Conservation (phyloP, 75 land plant species). For the Sequoiadendron giganteum region DNA sequence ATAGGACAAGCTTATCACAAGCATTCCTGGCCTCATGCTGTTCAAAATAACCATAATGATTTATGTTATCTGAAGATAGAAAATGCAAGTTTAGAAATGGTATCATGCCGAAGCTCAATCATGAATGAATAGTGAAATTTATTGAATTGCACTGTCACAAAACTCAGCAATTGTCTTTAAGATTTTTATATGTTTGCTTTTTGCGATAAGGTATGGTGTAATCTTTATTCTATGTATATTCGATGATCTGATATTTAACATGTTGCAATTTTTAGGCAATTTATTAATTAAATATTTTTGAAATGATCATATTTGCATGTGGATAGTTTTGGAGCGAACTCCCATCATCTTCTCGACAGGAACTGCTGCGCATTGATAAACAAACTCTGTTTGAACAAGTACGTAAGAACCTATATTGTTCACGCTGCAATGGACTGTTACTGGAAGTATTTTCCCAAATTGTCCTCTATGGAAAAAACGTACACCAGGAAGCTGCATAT, state of each 20-base stretch:
- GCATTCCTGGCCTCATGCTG: neutral
- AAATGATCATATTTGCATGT: neutral
- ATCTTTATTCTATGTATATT: neutral
- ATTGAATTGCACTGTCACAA: neutral
- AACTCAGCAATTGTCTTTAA: neutral
- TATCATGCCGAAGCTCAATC: neutral
- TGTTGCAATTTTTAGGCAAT: neutral
- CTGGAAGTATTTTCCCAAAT: slow-evolving; percentile 94
- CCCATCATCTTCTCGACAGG: slow-evolving; percentile 64
- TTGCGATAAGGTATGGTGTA: neutral
- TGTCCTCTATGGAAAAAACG: slow-evolving; percentile 84
- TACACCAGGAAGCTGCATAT: slow-evolving; percentile 58
- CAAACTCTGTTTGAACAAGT: slow-evolving; percentile 96
- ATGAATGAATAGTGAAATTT: neutral
- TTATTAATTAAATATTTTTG: neutral
- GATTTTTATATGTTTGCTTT: neutral
- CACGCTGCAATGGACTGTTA: slow-evolving; percentile 94
- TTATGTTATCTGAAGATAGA: no score
- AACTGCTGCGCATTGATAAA: slow-evolving; percentile 88
- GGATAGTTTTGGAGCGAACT: slow-evolving; percentile 91
- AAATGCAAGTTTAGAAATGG: neutral
- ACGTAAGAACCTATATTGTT: slow-evolving; percentile 97
- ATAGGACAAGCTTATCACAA: neutral
- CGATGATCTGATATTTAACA: neutral
- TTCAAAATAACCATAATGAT: neutral